Evolutionary conservation across 768 basidiomycete species (phyloP), one percentile per base, ranked within the genome.

Genomic region (Leucocoprinus birnbaumii): DNA sequence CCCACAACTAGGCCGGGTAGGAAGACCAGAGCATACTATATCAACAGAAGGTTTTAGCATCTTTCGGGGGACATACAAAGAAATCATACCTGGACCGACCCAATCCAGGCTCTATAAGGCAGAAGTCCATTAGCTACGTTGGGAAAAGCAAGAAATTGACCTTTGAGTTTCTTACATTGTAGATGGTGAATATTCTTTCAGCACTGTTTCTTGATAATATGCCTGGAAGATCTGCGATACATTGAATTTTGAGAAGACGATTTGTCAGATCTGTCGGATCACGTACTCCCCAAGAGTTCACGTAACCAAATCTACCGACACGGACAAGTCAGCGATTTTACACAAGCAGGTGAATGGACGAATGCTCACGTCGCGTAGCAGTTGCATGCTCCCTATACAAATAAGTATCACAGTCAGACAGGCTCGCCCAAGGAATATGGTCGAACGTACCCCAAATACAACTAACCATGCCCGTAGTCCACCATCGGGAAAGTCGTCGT

Each of bases 201-300:
- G 42, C 2, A 53, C n/a, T 3, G 51, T 53, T 0, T 53, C 27
- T 35, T 53, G 51, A 24, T 53, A 53, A 4, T 53, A 45, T 24
- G 41, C 42, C 19, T 53, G 51, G 40, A 53, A 53, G 19, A 53
- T 44, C 51, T 53, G 18, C n/a, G n/a, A n/a, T n/a, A n/a, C n/a
- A n/a, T n/a, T n/a, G n/a, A n/a, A n/a, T n/a, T n/a, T n/a, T n/a
- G n/a, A n/a, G n/a, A n/a, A n/a, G n/a, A n/a, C n/a, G n/a, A n/a
- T n/a, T n/a, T n/a, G n/a, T n/a, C n/a, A n/a, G 7, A 34, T 19
- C 6, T 3, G 3, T n/a, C 9, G 35, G n/a, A n/a, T n/a, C 35
- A 74, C 81, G 68, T 62, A 86, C 88, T 47, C 89, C 87, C 86
- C 86, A 89, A 0, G 85, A 79, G 60, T 87, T 89, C 3, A 87